phyloP scores from a whole-genome alignment of 352 stramenopile species.

The Phytophthora rubi region DNA sequence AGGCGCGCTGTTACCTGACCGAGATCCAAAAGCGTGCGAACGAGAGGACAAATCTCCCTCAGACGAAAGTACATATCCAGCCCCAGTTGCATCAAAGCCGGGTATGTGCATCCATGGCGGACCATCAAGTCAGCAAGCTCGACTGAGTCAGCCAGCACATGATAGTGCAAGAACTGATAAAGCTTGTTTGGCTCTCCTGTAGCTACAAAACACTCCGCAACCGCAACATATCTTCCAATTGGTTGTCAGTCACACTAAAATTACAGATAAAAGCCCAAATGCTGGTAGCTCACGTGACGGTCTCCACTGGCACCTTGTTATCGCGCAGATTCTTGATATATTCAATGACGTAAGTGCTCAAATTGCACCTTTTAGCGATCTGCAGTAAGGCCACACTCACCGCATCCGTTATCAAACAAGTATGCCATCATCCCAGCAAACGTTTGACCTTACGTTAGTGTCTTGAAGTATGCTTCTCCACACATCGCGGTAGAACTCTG shows the following conservation, averaged over 20 bases:
- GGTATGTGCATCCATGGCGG: slow-evolving; percentile 25
- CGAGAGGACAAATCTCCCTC: slow-evolving; percentile 47
- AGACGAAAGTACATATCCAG: slow-evolving; percentile 77
- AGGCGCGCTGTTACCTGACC: slow-evolving; percentile 42
- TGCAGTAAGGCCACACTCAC: slow-evolving; percentile 29
- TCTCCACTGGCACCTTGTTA: slow-evolving; percentile 61
- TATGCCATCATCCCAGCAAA: neutral
- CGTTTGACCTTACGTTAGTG: slow-evolving; percentile 35
- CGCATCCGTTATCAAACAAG: neutral
- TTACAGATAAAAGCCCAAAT: neutral
- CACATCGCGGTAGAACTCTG: slow-evolving; percentile 64
- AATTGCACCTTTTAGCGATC: slow-evolving; percentile 38
- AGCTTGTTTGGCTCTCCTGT: slow-evolving; percentile 53
- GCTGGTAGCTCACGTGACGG: slow-evolving; percentile 52
- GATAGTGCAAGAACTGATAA: slow-evolving; percentile 72
- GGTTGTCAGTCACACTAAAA: slow-evolving; percentile 13
- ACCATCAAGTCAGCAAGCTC: slow-evolving; percentile 67
- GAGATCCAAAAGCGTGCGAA: slow-evolving; percentile 55
- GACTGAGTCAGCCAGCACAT: slow-evolving; percentile 60
- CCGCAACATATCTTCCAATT: slow-evolving; percentile 53
- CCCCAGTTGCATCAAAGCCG: slow-evolving; percentile 57
- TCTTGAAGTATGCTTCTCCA: slow-evolving; percentile 58
- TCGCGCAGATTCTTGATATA: slow-evolving; percentile 69
- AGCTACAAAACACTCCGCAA: slow-evolving; percentile 60
- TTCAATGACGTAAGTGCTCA: slow-evolving; percentile 69